Conservation (phyloP, 768 basidiomycete species). For the Lyophyllum shimeji region DNA sequence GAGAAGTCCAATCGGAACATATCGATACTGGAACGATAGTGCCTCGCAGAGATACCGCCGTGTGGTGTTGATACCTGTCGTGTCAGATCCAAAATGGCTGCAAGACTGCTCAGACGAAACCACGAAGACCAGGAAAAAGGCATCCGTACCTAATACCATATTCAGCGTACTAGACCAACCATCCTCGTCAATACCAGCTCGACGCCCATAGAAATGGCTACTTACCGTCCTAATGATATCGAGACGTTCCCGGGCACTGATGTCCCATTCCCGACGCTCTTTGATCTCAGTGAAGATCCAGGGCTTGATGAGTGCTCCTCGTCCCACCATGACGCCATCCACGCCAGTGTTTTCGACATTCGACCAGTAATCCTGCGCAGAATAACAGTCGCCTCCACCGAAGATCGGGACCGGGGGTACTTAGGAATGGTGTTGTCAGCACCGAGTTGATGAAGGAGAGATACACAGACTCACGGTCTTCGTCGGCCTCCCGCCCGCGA, state of each 20-base stretch:
- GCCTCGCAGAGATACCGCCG: constrained; percentile 94
- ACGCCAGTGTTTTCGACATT: constrained; percentile 79
- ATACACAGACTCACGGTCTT: constrained; percentile 54
- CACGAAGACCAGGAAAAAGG: constrained; percentile 3
- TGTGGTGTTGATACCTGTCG: constrained; percentile 86
- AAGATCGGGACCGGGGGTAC: constrained; percentile 91
- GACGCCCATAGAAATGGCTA: neutral
- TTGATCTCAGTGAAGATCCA: constrained; percentile 97
- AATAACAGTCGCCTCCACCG: constrained; percentile 95
- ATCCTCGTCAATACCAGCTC: neutral
- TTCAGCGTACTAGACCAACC: constrained; percentile 66
- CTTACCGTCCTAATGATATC: constrained; percentile 75
- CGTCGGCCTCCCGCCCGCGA: constrained; percentile 65
- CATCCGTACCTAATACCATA: constrained; percentile 71
- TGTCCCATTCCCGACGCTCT: constrained; percentile 92
- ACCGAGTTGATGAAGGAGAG: neutral
- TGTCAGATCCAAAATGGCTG: constrained; percentile 86
- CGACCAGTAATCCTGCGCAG: constrained; percentile 78
- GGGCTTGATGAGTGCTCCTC: constrained; percentile 95
- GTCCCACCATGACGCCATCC: constrained; percentile 93
- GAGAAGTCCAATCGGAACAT: constrained; percentile 90
- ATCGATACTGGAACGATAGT: constrained; percentile 94
- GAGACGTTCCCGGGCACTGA: constrained; percentile 79
- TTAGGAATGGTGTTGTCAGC: constrained; percentile 25
- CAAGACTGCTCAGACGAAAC: neutral